Evolutionary conservation across 2,329 filamentous ascomycete genomes (phyloP), one percentile per base, ranked within the genome.

Genomic region (Fusarium marasasianum): DNA sequence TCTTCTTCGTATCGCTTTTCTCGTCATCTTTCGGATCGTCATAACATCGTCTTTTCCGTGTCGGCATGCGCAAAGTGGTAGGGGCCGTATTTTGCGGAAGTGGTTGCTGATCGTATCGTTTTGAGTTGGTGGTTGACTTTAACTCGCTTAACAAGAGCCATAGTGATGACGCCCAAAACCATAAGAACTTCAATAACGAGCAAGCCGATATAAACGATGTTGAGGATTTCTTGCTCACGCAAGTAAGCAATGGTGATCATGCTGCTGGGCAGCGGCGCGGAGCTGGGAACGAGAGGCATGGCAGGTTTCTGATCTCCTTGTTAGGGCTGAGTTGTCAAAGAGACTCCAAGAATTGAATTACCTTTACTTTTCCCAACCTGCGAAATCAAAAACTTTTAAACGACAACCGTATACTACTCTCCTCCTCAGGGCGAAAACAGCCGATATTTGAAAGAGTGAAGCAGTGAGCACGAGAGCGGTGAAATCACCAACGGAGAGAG

Each of bases 191-290:
- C 84, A 41, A 87, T 74, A 24, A 81, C 81, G 45, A 87, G 77
- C n/a, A 87, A 82, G 45, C 83, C 82, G 54, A 87, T 81, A 84
- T 86, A 87, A 54, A 87, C 75, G 40, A 81, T 80, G 80, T 87
- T 86, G 53, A 87, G 79, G 40, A 87, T 80, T 57, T 78, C 69
- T 73, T 80, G 55, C 78, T 77, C 70, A 63, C 65, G 74, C 77
- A 73, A 69, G 78, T 79, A 71, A 47, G 76, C 67, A 65, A 77
- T 63, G 11, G 73, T 71, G 18, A 59, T 59, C 73, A 75, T 75
- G 44, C 69, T 73, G 73, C 62, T 54, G 22, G 69, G 65, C 65
- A 75, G 72, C 38, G 72, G 43, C 14, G 69, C 59, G 50, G 72
- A 63, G 56, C 61, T 73, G 47, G 73, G 73, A 60, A 73, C 72